Evolutionary conservation across 495 filamentous ascomycete species (phyloP).

Genomic region (Daldinia bambusicola): DNA sequence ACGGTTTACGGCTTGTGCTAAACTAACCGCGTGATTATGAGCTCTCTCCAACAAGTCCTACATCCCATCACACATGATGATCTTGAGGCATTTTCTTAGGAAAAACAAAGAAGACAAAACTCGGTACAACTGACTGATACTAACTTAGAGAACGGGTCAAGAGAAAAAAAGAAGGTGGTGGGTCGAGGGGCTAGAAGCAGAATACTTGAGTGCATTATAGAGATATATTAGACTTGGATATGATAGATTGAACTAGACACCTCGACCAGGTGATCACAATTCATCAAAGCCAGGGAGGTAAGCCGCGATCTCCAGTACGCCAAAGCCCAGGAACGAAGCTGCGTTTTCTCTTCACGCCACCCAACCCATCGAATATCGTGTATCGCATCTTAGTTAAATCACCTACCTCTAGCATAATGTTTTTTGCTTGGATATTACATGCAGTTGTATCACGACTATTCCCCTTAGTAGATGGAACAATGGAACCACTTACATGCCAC

Average conservation of each 20-base stretch:
- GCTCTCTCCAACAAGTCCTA: neutral
- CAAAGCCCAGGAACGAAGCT: neutral
- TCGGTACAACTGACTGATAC: neutral
- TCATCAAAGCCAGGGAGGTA: neutral
- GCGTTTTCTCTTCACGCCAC: neutral
- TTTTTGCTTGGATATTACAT: neutral
- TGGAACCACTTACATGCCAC: neutral
- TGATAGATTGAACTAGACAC: neutral
- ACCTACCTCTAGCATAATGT: neutral
- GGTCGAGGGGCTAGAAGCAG: neutral
- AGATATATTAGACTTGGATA: neutral
- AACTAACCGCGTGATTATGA: neutral
- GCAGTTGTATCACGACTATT: neutral
- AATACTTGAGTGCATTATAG: neutral
- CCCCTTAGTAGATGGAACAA: neutral
- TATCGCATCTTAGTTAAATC: neutral
- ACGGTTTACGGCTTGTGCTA: neutral
- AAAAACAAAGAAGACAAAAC: too few relatives aligned
- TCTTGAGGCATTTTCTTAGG: slow-evolving; percentile 6
- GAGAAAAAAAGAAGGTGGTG: neutral
- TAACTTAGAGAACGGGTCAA: neutral
- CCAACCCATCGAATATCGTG: neutral
- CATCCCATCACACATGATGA: neutral
- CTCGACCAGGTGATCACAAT: neutral
- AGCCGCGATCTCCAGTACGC: neutral